Evolutionary conservation across 2,329 filamentous ascomycete species (phyloP).

Genomic region (Fusarium sp.): DNA sequence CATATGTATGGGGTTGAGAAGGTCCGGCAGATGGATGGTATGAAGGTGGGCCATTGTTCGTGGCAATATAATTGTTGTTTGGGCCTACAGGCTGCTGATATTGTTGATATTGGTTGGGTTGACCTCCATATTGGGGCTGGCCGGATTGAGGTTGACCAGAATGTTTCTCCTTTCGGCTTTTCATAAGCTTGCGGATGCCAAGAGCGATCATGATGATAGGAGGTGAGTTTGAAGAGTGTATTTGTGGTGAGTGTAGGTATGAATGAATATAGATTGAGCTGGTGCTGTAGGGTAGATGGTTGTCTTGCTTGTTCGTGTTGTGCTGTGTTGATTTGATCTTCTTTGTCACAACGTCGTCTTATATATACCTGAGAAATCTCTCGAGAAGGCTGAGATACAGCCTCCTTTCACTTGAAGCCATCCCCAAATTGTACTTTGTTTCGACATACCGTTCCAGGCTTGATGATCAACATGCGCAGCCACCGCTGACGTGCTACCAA

Average conservation of each 20-base stretch:
- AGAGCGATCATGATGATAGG: conserved; percentile 37
- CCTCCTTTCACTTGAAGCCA: neutral
- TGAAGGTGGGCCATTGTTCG: conserved; percentile 7
- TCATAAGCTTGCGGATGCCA: conserved; percentile 14
- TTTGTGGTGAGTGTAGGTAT: neutral
- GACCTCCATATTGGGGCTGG: neutral
- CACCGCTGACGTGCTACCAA: conserved; percentile 17
- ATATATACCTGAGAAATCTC: conserved; percentile 3
- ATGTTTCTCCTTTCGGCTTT: neutral
- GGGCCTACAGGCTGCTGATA: conserved; percentile 4
- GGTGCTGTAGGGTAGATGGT: conserved; percentile 5
- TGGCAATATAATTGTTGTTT: neutral
- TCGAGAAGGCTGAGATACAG: neutral
- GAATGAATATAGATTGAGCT: neutral
- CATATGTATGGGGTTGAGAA: conserved; percentile 39
- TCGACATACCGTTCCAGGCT: conserved; percentile 24
- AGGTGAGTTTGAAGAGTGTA: neutral
- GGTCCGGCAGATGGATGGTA: conserved; percentile 4
- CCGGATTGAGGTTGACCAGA: neutral
- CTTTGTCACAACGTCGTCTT: conserved; percentile 8
- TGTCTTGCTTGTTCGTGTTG: neutral
- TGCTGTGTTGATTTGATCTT: neutral
- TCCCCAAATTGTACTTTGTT: conserved; percentile 28
- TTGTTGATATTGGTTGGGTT: conserved; percentile 5
- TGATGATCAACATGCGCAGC: conserved; percentile 31